Evolutionary conservation across 2,329 filamentous ascomycete species (phyloP), one percentile per base, ranked within the genome.

Genomic region (Botrytis pseudocinerea): DNA sequence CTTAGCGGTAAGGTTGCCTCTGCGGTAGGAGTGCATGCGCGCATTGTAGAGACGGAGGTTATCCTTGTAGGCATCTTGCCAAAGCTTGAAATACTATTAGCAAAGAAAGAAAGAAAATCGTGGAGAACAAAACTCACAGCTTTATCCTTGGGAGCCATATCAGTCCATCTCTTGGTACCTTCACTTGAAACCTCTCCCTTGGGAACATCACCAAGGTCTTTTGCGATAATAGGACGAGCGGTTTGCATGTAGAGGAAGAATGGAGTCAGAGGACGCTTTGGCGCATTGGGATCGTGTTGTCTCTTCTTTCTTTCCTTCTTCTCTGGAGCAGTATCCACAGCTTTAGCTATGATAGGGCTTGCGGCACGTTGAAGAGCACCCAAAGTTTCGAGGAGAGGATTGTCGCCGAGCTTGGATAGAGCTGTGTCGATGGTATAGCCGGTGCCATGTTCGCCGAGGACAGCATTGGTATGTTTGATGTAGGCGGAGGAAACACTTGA

Each of bases 181-280:
- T 97, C 94, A 74, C 93, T 90, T 81, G 94, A 92, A 66, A 98
- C 93, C 73, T 95, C 93, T 80, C 94, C 94, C 81, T 95, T 95
- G 82, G 92, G 91, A 12, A 91, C 90, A n/a, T 89, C 81, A 35
- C 92, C 93, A 18, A 97, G 87, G 78, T 97, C 94, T 48, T 86
- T 87, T 73, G 93, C 91, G 78, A 98, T 96, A 81, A 93, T 91
- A 69, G 91, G 88, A 68, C 96, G 92, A 76, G 94, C 94, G 76
- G 92, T 91, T 82, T 97, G 92, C 87, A 97, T 94, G 85, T 94
- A 98, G 75, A 98, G 86, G 86, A 98, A 97, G 86, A 97, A 98
- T 3, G 95, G 94, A 9, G 95, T 98, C 80, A 98, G 83, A 14
- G 95, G 95, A 69, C 95, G 91, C 89, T 98, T 98, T 74, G 95